Evolutionary conservation across 352 stramenopile genomes (phyloP).

Genomic region (Pythium phragmitis): DNA sequence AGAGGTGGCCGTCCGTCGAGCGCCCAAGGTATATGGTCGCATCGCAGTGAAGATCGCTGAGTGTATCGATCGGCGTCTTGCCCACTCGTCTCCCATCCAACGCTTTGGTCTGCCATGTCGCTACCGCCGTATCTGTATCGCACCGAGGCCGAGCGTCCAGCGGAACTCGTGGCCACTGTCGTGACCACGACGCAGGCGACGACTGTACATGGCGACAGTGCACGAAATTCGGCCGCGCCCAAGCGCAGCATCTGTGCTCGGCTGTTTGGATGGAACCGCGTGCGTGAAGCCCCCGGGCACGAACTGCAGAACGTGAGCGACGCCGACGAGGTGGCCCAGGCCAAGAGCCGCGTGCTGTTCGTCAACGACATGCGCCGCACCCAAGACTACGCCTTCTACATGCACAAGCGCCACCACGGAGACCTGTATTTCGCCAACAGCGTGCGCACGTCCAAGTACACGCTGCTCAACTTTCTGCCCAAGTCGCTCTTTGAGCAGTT

Average conservation of each 20-base stretch:
- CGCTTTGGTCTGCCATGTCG: constrained; percentile 14
- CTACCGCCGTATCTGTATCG: constrained; percentile 27
- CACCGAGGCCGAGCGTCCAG: constrained; percentile 10
- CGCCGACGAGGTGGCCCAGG: constrained; percentile 8
- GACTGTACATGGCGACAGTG: neutral
- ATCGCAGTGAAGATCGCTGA: too few species aligned
- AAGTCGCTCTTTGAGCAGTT: constrained; percentile 96
- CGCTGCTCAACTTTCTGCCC: constrained; percentile 93
- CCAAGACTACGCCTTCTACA: constrained; percentile 56
- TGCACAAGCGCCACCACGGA: constrained; percentile 40
- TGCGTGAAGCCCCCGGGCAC: constrained; percentile 27
- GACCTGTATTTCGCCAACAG: constrained; percentile 52
- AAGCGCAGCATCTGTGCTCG: constrained; percentile 11
- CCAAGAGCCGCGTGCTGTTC: constrained; percentile 68
- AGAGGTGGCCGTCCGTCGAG: too few species aligned
- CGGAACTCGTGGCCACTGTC: constrained; percentile 5
- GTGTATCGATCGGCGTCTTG: too few species aligned
- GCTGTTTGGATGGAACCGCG: constrained; percentile 34
- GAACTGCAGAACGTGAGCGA: constrained; percentile 21
- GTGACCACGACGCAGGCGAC: neutral
- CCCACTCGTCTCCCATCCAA: too few species aligned
- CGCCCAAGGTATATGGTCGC: too few species aligned
- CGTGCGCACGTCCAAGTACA: constrained; percentile 94
- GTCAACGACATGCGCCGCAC: constrained; percentile 66
- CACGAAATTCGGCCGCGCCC: neutral